Conservation (phyloP, 495 filamentous ascomycete species). For the Neurospora terricola region DNA sequence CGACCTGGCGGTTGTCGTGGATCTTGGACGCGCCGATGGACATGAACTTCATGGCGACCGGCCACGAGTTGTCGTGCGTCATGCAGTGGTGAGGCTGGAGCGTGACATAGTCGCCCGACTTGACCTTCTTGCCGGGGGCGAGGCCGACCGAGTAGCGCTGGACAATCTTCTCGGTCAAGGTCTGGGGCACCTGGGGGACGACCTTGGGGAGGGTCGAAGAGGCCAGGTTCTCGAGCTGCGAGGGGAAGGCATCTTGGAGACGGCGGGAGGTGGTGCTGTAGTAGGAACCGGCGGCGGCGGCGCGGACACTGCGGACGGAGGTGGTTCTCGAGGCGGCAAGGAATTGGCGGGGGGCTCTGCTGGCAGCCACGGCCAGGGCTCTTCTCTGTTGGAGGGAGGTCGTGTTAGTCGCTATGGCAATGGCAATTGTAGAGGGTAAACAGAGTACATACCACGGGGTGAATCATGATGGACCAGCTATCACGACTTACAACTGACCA, state of each 20-base stretch:
- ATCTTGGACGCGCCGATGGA: slow-evolving; percentile 74
- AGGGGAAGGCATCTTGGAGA: slow-evolving; percentile 17
- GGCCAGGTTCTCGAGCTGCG: slow-evolving; percentile 16
- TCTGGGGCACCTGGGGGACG: slow-evolving; percentile 44
- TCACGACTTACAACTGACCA: slow-evolving; percentile 3
- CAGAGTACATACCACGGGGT: slow-evolving; percentile 12
- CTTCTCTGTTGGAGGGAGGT: slow-evolving; percentile 8
- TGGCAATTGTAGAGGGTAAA: background rate
- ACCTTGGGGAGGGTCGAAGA: slow-evolving; percentile 1
- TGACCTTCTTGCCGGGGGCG: slow-evolving; percentile 58
- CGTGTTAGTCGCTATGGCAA: background rate
- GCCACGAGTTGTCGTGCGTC: slow-evolving; percentile 92
- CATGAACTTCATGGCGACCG: slow-evolving; percentile 78
- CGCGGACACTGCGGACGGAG: slow-evolving; percentile 2
- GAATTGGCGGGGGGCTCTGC: slow-evolving; percentile 12
- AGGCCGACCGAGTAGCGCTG: slow-evolving; percentile 68
- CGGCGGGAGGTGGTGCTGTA: slow-evolving; percentile 18
- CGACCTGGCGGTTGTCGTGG: slow-evolving; percentile 62
- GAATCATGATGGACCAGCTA: slow-evolving; percentile 12
- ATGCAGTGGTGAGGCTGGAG: slow-evolving; percentile 67
- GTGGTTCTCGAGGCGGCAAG: slow-evolving; percentile 5
- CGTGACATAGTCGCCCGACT: slow-evolving; percentile 73
- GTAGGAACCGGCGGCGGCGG: slow-evolving; percentile 1
- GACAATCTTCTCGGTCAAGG: slow-evolving; percentile 87
- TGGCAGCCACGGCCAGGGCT: slow-evolving; percentile 20